Evolutionary conservation across 2,329 filamentous ascomycete species (phyloP).

Genomic region (Paecilomyces sp.): DNA sequence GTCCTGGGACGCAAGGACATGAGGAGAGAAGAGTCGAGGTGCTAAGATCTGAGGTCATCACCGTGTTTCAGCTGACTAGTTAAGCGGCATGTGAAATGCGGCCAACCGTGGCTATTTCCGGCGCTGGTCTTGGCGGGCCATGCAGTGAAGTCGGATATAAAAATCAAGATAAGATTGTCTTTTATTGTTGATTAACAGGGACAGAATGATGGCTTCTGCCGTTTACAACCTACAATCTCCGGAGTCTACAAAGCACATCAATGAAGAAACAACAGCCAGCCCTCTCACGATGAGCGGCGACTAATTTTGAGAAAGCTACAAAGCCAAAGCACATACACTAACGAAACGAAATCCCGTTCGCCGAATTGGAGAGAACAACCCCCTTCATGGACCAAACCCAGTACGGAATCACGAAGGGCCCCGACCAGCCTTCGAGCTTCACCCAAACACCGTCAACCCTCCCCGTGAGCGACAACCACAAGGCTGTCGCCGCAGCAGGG

Average conservation of each 20-base stretch:
- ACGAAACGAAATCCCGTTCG: conserved; percentile 18
- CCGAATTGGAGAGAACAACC: conserved; percentile 15
- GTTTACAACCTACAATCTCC: background rate
- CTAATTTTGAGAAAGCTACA: conserved; percentile 6
- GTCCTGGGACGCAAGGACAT: background rate
- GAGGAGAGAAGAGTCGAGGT: background rate
- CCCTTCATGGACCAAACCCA: conserved; percentile 12
- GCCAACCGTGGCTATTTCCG: background rate
- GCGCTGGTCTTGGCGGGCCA: background rate
- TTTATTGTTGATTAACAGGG: background rate
- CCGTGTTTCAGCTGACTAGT: background rate
- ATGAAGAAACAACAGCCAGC: background rate
- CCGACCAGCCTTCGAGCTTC: conserved; percentile 14
- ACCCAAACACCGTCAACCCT: conserved; percentile 19
- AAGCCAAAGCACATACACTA: conserved; percentile 15
- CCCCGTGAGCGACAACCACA: conserved; percentile 13
- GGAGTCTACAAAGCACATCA: background rate
- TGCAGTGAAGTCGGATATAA: background rate
- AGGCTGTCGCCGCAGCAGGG: background rate
- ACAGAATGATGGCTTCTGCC: background rate
- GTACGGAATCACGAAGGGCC: conserved; percentile 4
- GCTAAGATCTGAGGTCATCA: background rate
- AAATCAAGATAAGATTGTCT: background rate
- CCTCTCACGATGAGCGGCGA: background rate
- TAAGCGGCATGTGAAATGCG: background rate